phyloP scores from a whole-genome alignment of 2,329 filamentous ascomycete genomes.

The Bertia moriformis region DNA sequence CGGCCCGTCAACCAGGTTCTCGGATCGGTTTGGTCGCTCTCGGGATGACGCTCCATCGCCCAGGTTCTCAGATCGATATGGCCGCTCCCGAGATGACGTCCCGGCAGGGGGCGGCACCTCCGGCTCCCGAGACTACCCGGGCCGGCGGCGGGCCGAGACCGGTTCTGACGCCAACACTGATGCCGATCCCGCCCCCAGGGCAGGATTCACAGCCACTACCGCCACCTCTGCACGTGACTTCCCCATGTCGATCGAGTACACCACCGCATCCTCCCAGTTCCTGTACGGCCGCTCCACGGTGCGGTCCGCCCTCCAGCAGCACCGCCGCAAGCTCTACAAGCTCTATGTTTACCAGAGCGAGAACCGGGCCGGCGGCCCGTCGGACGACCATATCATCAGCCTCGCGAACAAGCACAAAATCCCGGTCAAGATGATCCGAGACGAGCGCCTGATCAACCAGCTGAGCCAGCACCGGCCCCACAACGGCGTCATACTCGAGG shows the following conservation, averaged over 20 bases:
- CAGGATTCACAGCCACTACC: no score
- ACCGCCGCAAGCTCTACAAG: slow-evolving; percentile 63
- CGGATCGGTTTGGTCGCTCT: no score
- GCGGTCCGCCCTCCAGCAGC: slow-evolving; percentile 55
- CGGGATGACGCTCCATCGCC: no score
- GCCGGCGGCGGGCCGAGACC: no score
- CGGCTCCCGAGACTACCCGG: no score
- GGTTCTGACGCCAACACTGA: no score
- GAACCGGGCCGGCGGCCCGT: slow-evolving; percentile 31
- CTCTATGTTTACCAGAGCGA: slow-evolving; percentile 61
- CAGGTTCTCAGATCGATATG: no score
- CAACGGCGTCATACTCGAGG: slow-evolving; percentile 78
- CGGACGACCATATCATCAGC: slow-evolving; percentile 26
- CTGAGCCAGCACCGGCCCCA: slow-evolving; percentile 73
- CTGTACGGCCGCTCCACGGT: slow-evolving; percentile 76
- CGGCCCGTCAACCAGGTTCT: no score
- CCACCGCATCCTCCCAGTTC: slow-evolving; percentile 79
- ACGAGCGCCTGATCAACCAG: slow-evolving; percentile 61
- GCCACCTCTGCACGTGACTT: no score
- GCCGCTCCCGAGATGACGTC: no score
- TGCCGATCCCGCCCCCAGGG: background rate
- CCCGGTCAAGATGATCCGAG: slow-evolving; percentile 38
- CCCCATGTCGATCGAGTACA: slow-evolving; percentile 41
- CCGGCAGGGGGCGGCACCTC: no score
- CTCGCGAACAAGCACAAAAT: slow-evolving; percentile 35